Evolutionary conservation across 1,139 yeast species (phyloP).

Genomic region (Geotrichum bryndzae): DNA sequence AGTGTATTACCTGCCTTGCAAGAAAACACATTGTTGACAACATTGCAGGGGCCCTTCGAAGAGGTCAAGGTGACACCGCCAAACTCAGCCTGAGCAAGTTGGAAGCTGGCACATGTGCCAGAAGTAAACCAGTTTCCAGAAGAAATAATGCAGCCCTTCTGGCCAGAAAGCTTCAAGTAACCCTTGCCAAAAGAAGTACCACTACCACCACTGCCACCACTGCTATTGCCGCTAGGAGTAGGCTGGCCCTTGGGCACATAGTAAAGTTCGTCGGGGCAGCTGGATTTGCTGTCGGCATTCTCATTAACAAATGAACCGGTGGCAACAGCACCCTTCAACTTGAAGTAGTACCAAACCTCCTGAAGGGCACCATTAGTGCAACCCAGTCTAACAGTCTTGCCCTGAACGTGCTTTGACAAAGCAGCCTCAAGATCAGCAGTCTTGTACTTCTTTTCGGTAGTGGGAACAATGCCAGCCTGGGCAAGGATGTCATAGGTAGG

Average conservation of each 20-base stretch:
- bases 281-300: slow-evolving; percentile 49
- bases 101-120: slow-evolving; percentile 83
- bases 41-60: slow-evolving; percentile 68
- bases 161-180: slow-evolving; percentile 47
- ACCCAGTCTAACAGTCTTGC: slow-evolving; percentile 45
- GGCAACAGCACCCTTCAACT: slow-evolving; percentile 67
- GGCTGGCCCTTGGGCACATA: slow-evolving; percentile 61
- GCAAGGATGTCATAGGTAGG: slow-evolving; percentile 68
- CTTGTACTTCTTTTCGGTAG: slow-evolving; percentile 54
- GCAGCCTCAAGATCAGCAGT: slow-evolving; percentile 61
- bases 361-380: slow-evolving; percentile 65
- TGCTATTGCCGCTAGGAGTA: slow-evolving; percentile 34
- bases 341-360: slow-evolving; percentile 89
- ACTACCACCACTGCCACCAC: slow-evolving; percentile 21
- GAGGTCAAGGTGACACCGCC: slow-evolving; percentile 68
- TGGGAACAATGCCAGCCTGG: slow-evolving; percentile 65
- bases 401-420: slow-evolving; percentile 41
- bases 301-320: slow-evolving; percentile 61
- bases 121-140: slow-evolving; percentile 78
- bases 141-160: slow-evolving; percentile 72
- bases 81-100: slow-evolving; percentile 48
- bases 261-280: slow-evolving; percentile 63
- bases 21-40: slow-evolving; percentile 40
- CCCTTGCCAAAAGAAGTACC: slow-evolving; percentile 35
- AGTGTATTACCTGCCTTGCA: slow-evolving; percentile 28